Percentiles rank a stretch among this genome's conserved stretches.
These are phyloP conservation scores for Termitomyces sp. DNA, from an alignment of 768 basidiomycete genomes.

Conservation along the genomic window DNA sequence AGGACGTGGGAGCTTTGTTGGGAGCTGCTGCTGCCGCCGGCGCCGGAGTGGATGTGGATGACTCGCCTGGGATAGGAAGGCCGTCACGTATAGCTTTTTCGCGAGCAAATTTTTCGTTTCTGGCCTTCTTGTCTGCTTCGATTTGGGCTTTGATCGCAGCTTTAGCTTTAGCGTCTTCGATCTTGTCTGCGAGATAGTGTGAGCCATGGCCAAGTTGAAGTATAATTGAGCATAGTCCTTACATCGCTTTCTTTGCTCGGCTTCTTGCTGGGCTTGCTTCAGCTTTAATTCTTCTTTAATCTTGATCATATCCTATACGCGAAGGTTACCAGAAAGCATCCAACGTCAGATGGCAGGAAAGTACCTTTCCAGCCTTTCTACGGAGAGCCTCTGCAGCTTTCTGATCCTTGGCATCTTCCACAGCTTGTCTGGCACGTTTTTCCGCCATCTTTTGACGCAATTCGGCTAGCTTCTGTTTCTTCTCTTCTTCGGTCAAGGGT, in stretches of 20 bases:
- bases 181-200: constrained; percentile 65
- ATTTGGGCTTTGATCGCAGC: constrained; percentile 92
- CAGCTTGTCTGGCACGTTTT: constrained; percentile 72
- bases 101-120: constrained; percentile 82
- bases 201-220: neutral
- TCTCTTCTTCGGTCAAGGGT: constrained; percentile 94
- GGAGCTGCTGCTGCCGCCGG: constrained; percentile 21
- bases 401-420: constrained; percentile 68
- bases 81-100: constrained; percentile 94
- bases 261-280: constrained; percentile 82
- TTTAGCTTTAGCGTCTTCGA: constrained; percentile 81
- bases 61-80: constrained; percentile 31
- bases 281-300: constrained; percentile 73
- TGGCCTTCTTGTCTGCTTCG: constrained; percentile 86
- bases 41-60: constrained; percentile 23
- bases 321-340: neutral
- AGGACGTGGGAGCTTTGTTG: constrained; percentile 30
- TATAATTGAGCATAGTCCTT: neutral
- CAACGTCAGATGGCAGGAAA: constrained; percentile 6
- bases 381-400: constrained; percentile 75
- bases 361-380: constrained; percentile 80
- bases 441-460: constrained; percentile 74
- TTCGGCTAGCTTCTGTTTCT: constrained; percentile 74
- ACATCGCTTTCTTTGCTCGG: constrained; percentile 80
- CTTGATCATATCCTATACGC: constrained; percentile 58